Evolutionary conservation across 2,329 filamentous ascomycete species (phyloP).

Genomic region (Fusarium sp.): DNA sequence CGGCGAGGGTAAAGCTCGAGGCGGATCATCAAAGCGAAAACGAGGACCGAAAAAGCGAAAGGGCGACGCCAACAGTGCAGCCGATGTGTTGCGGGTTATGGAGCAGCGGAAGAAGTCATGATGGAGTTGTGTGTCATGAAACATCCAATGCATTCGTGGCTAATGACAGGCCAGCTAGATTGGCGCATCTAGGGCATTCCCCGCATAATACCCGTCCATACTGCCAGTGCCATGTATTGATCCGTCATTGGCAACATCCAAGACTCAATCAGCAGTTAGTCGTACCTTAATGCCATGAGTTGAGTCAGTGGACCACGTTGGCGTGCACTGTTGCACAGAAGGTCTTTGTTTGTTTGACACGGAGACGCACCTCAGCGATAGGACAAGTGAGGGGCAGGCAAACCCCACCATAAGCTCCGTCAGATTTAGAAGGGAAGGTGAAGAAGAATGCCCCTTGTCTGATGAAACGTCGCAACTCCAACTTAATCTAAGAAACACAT

Average conservation of each 20-base stretch:
- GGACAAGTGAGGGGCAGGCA: conserved; percentile 32
- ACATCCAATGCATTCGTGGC: not conserved
- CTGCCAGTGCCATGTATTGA: not conserved
- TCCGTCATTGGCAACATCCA: not conserved
- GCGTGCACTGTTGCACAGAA: conserved; percentile 2
- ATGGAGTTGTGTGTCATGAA: conserved; percentile 27
- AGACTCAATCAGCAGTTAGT: not conserved
- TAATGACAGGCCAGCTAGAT: conserved; percentile 1
- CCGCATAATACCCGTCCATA: not conserved
- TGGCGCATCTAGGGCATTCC: conserved; percentile 4
- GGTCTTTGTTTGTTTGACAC: not conserved
- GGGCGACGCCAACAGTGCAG: conserved; percentile 80
- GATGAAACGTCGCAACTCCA: conserved; percentile 34
- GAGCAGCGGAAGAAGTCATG: conserved; percentile 64
- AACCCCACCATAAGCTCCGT: conserved; percentile 32
- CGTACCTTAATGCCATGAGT: not conserved
- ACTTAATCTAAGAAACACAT: conserved; percentile 14
- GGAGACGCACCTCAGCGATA: not conserved
- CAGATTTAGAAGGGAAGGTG: conserved; percentile 15
- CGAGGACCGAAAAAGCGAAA: conserved; percentile 80
- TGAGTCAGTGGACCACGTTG: conserved; percentile 12
- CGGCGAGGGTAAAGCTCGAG: conserved; percentile 53
- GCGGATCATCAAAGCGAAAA: conserved; percentile 70
- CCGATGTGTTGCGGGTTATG: conserved; percentile 83
- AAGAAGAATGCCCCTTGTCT: conserved; percentile 9